phyloP scores from a whole-genome alignment of 2,329 filamentous ascomycete species.

The Claviceps sp. region DNA sequence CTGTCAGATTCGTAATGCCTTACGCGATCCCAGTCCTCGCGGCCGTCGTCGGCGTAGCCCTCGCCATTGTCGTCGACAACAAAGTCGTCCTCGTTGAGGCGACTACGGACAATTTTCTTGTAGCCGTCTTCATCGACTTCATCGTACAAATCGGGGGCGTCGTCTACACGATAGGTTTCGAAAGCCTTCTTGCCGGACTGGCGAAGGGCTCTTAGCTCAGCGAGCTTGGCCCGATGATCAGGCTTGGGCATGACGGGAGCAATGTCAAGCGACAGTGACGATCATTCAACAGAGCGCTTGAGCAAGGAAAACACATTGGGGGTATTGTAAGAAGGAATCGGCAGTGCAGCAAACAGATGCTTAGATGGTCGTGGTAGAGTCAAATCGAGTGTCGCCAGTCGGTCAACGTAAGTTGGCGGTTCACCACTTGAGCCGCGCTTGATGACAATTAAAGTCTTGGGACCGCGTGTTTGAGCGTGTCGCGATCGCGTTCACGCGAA shows the following conservation, averaged over 20 bases:
- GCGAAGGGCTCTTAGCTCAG: constrained; percentile 72
- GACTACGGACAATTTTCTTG: constrained; percentile 83
- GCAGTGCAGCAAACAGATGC: neutral
- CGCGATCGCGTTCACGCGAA: neutral
- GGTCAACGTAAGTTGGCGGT: neutral
- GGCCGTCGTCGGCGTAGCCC: constrained; percentile 90
- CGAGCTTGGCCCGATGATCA: constrained; percentile 40
- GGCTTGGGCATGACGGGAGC: constrained; percentile 22
- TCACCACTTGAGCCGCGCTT: neutral
- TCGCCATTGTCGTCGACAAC: constrained; percentile 97
- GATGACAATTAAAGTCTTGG: neutral
- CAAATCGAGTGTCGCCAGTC: neutral
- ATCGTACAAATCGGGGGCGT: constrained; percentile 79
- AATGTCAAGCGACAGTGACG: constrained; percentile 7
- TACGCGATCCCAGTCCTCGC: constrained; percentile 81
- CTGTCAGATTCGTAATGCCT: constrained; percentile 59
- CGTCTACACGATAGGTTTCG: constrained; percentile 72
- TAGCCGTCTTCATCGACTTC: constrained; percentile 95
- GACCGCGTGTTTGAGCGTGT: constrained; percentile 3
- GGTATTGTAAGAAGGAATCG: neutral
- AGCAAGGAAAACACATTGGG: constrained; percentile 1
- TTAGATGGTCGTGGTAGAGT: neutral
- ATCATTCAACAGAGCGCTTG: constrained; percentile 2
- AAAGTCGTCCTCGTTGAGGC: constrained; percentile 90
- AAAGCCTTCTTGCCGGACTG: constrained; percentile 85